Evolutionary conservation across 2,329 filamentous ascomycete species (phyloP).

Genomic region (Cladosporium halotolerans): DNA sequence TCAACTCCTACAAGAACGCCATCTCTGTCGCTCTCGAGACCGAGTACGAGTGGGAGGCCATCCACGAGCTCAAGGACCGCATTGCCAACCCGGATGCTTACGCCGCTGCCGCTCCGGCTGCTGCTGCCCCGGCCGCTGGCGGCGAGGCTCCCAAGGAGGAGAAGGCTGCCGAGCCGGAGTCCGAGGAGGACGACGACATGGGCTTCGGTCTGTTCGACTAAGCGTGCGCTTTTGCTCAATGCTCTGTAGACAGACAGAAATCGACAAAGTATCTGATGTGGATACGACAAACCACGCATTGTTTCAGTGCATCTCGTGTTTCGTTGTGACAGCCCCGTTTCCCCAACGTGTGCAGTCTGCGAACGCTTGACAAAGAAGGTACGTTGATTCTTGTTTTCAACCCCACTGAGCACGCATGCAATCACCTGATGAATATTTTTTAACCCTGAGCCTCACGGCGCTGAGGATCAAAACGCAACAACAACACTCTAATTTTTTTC

Average conservation of each 20-base stretch:
- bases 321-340: slow-evolving; percentile 12
- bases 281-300: slow-evolving; percentile 18
- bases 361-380: slow-evolving; percentile 23
- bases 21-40: slow-evolving; percentile 84
- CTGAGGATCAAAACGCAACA: slow-evolving; percentile 58
- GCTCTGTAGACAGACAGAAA: slow-evolving; percentile 2
- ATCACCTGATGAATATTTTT: slow-evolving; percentile 58
- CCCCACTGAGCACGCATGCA: slow-evolving; percentile 21
- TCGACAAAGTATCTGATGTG: slow-evolving; percentile 13
- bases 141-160: slow-evolving; percentile 48
- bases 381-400: slow-evolving; percentile 26
- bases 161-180: slow-evolving; percentile 57
- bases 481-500: slow-evolving; percentile 69
- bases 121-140: slow-evolving; percentile 47
- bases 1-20: slow-evolving; percentile 98
- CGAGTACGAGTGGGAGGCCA: slow-evolving; percentile 89
- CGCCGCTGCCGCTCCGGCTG: slow-evolving; percentile 69
- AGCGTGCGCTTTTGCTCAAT: slow-evolving; percentile 18
- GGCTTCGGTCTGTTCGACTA: slow-evolving; percentile 52
- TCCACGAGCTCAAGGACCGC: slow-evolving; percentile 97
- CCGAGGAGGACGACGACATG: slow-evolving; percentile 54
- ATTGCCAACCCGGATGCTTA: slow-evolving; percentile 98
- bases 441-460: slow-evolving; percentile 53
- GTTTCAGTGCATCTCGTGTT: slow-evolving; percentile 4
- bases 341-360: not conserved